Percentiles rank a stretch among this genome's conserved stretches.
These are phyloP conservation scores for Stephanodiscus minutulus DNA, from an alignment of 108 stramenopile species.

Conservation along the genomic window DNA sequence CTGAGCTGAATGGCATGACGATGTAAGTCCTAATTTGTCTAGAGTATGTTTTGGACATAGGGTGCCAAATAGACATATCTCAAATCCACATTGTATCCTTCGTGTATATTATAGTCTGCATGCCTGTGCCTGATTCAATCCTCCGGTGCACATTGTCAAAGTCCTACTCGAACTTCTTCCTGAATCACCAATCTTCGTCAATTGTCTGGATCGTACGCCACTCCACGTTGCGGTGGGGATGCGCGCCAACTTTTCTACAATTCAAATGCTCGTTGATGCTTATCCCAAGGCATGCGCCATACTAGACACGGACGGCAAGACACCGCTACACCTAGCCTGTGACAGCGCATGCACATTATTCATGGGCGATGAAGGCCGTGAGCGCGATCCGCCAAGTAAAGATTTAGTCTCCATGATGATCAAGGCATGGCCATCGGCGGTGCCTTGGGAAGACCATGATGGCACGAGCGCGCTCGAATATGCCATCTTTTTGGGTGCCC, in stretches of 20 bases:
- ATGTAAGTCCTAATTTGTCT: too few relatives aligned
- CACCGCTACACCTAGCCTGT: slow-evolving; percentile 65
- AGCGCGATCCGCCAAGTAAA: neutral
- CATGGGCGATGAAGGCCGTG: slow-evolving; percentile 12
- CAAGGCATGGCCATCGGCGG: neutral
- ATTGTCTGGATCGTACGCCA: slow-evolving; percentile 68
- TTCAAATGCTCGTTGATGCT: too few relatives aligned
- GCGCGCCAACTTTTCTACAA: slow-evolving; percentile 59
- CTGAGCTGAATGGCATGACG: slow-evolving; percentile 3
- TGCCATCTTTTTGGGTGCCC: slow-evolving; percentile 24
- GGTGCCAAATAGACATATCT: too few relatives aligned
- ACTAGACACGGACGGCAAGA: slow-evolving; percentile 71
- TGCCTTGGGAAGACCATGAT: slow-evolving; percentile 19
- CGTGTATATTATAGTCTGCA: too few relatives aligned
- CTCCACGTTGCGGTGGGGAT: slow-evolving; percentile 75
- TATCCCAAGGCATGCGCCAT: slow-evolving; percentile 61
- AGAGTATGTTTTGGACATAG: neutral
- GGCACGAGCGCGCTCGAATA: slow-evolving; percentile 29
- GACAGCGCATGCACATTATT: slow-evolving; percentile 27
- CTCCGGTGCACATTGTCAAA: slow-evolving; percentile 42
- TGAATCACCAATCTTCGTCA: slow-evolving; percentile 52
- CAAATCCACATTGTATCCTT: too few relatives aligned
- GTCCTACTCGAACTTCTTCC: too few relatives aligned
- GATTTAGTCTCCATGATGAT: neutral
- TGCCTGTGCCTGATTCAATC: slow-evolving; percentile 27